Percentiles rank a stretch among this genome's conserved stretches.
Conservation (phyloP, 2,329 filamentous ascomycete species). For the Pseudogymnoascus sp. region DNA sequence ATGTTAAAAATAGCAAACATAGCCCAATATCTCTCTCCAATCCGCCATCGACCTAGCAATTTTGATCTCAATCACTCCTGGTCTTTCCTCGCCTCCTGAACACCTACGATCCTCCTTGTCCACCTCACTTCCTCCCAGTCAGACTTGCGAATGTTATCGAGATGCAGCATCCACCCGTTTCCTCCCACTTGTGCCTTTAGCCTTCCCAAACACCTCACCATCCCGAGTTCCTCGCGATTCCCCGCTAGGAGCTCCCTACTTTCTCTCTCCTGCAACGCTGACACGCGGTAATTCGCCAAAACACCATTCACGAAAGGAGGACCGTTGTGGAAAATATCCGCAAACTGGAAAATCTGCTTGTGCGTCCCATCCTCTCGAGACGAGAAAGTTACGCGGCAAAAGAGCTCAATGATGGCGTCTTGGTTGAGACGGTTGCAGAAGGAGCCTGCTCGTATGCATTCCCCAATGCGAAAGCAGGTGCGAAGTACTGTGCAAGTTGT, state of each 20-base stretch:
- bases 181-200: conserved; percentile 36
- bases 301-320: conserved; percentile 43
- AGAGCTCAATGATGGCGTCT: conserved; percentile 53
- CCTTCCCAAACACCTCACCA: conserved; percentile 40
- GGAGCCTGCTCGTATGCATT: conserved; percentile 43
- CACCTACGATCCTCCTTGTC: conserved; percentile 28
- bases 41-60: too few relatives aligned
- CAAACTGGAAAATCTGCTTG: conserved; percentile 56
- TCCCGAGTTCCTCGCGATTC: conserved; percentile 19
- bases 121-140: conserved; percentile 45
- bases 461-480: conserved; percentile 56
- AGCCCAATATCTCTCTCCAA: neutral
- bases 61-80: neutral
- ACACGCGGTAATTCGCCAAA: conserved; percentile 38
- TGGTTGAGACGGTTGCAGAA: conserved; percentile 37
- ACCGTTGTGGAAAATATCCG: conserved; percentile 50
- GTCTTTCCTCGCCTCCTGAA: neutral
- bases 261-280: conserved; percentile 37
- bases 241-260: conserved; percentile 33
- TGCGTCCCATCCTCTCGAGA: conserved; percentile 39
- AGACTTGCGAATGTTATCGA: conserved; percentile 43
- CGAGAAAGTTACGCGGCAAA: conserved; percentile 50
- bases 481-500: conserved; percentile 39
- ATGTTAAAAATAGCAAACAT: neutral
- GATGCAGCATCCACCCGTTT: conserved; percentile 30